Conservation (phyloP, 2,329 filamentous ascomycete genomes). For the Penicillium sp. region DNA sequence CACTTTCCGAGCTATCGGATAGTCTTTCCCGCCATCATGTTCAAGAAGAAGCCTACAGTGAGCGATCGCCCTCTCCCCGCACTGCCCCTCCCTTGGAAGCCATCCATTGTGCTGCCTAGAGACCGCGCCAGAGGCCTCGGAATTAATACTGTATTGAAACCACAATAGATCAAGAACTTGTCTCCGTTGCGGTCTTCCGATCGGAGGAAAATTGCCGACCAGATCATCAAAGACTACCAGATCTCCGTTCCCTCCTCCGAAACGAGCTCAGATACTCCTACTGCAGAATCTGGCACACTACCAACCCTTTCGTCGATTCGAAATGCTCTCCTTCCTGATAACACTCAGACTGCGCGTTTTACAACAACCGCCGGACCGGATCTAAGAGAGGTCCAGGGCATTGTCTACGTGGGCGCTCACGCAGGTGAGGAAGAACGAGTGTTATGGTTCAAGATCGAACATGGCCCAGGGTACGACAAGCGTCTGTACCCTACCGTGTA, state of each 20-base stretch:
- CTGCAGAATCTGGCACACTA: slow-evolving; percentile 43
- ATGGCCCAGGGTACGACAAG: slow-evolving; percentile 45
- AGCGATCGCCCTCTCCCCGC: slow-evolving; percentile 25
- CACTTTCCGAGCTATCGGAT: neutral
- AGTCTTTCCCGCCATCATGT: slow-evolving; percentile 44
- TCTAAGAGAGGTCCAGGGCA: slow-evolving; percentile 60
- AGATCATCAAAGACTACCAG: slow-evolving; percentile 63
- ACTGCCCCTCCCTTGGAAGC: slow-evolving; percentile 21
- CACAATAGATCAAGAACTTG: slow-evolving; percentile 61
- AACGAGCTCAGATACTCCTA: slow-evolving; percentile 30
- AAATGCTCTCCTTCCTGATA: slow-evolving; percentile 62
- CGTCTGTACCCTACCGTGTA: slow-evolving; percentile 56
- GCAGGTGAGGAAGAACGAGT: slow-evolving; percentile 57
- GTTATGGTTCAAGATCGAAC: slow-evolving; percentile 63
- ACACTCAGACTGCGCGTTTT: slow-evolving; percentile 61
- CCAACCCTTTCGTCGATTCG: slow-evolving; percentile 53
- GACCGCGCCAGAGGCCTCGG: neutral
- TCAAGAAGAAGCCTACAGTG: slow-evolving; percentile 63
- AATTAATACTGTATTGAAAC: slow-evolving; percentile 8
- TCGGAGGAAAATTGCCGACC: slow-evolving; percentile 63
- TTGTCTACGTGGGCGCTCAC: slow-evolving; percentile 62
- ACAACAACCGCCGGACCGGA: slow-evolving; percentile 64
- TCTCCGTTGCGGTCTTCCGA: slow-evolving; percentile 66
- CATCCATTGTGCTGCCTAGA: neutral
- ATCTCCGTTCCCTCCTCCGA: slow-evolving; percentile 47